These are phyloP conservation scores for Stereocaulon alpinum DNA, from an alignment of 495 filamentous ascomycete species.

Conservation along the genomic window DNA sequence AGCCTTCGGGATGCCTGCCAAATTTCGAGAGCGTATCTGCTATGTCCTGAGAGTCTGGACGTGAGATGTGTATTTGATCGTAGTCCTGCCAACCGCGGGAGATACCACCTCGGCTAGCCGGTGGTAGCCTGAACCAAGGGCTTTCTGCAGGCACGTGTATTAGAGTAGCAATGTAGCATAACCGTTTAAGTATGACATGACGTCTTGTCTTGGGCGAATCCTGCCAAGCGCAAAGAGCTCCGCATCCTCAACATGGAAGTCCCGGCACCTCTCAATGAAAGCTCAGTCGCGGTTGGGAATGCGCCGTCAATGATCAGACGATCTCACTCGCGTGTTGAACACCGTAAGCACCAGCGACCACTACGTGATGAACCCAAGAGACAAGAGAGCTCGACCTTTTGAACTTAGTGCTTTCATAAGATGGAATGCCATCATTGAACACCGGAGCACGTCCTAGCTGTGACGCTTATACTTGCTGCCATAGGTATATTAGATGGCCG, in stretches of 20 bases:
- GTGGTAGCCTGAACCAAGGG: background rate
- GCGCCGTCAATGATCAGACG: background rate
- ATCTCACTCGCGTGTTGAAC: background rate
- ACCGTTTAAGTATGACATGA: background rate
- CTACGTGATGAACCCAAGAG: constrained; percentile 1
- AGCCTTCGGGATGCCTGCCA: background rate
- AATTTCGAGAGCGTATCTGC: background rate
- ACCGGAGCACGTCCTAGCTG: background rate
- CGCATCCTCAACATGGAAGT: background rate
- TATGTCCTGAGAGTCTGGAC: background rate
- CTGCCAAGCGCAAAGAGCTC: background rate
- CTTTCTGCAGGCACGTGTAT: constrained; percentile 1
- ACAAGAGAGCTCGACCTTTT: background rate
- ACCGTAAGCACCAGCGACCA: background rate
- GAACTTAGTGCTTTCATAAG: background rate
- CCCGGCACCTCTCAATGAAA: background rate
- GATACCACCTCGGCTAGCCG: too few relatives aligned
- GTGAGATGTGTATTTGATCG: background rate
- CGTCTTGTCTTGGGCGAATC: background rate
- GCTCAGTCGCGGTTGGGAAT: background rate
- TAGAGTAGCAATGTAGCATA: background rate
- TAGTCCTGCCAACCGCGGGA: background rate
- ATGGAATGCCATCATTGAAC: background rate
- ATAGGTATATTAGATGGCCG: background rate
- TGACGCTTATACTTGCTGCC: background rate